Evolutionary conservation across 108 stramenopile genomes (phyloP).

Genomic region (Skeletonema potamos): DNA sequence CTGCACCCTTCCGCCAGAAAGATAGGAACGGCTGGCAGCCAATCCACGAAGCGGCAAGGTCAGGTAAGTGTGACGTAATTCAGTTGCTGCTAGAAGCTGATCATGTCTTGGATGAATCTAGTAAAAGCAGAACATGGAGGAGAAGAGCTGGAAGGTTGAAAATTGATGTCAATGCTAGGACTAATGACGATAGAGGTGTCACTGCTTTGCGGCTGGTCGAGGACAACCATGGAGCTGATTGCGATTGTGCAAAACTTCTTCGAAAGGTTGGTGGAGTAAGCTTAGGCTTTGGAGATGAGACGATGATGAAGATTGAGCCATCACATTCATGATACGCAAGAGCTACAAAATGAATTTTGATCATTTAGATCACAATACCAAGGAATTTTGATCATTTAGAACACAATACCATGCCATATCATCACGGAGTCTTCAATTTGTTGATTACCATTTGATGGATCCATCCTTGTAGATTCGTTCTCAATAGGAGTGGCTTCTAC

Average conservation of each 20-base stretch:
- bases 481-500: too few species aligned
- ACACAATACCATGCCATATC: too few species aligned
- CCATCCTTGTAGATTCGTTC: too few species aligned
- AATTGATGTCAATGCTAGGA: conserved; percentile 40
- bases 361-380: too few species aligned
- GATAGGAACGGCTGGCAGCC: conserved; percentile 51
- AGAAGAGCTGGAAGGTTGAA: conserved; percentile 15
- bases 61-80: conserved; percentile 20
- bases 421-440: too few species aligned
- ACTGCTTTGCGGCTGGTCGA: conserved; percentile 36
- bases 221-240: conserved; percentile 29
- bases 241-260: conserved; percentile 24
- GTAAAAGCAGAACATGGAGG: background rate
- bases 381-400: too few species aligned
- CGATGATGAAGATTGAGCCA: background rate
- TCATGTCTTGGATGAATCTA: background rate
- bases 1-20: conserved; percentile 29
- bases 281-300: conserved; percentile 27
- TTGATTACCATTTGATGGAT: too few species aligned
- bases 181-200: conserved; percentile 31
- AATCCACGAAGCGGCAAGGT: conserved; percentile 40
- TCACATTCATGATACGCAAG: background rate
- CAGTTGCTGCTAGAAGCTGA: conserved; percentile 34
- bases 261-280: conserved; percentile 28
- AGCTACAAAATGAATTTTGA: too few species aligned